A percentile compares a stretch with the other conserved stretches of the same genome.
Conservation (phyloP, 441 rosid species). For the Jatropha podagrica region DNA sequence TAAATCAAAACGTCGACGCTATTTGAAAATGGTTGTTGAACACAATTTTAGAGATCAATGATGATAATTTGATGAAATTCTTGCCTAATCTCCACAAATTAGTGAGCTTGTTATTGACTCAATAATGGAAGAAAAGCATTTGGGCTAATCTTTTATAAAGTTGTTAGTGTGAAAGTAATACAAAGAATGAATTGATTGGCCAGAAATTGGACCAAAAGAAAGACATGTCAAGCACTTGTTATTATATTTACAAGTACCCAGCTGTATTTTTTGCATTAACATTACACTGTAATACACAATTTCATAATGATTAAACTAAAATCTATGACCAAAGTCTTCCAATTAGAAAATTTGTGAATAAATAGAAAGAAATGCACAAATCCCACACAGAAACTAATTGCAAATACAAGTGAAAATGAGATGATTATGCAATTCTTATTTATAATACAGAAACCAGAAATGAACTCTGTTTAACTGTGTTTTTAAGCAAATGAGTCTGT, state of each 20-base stretch:
- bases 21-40: too few species aligned
- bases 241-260: neutral
- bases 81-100: neutral
- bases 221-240: slow-evolving; percentile 10
- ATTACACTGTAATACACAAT: neutral
- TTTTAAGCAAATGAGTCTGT: slow-evolving; percentile 10
- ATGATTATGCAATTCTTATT: neutral
- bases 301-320: too few species aligned
- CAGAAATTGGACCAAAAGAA: neutral
- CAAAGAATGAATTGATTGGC: neutral
- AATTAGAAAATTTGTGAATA: too few species aligned
- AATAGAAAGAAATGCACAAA: too few species aligned
- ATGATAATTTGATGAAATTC: neutral
- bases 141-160: neutral
- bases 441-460: neutral
- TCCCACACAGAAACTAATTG: too few species aligned
- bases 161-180: neutral
- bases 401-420: neutral
- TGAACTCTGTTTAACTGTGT: neutral
- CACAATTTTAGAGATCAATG: neutral
- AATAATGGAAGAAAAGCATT: neutral
- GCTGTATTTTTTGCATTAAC: neutral
- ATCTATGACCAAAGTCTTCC: neutral
- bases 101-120: neutral
- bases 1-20: too few species aligned